Evolutionary conservation across 2,329 filamentous ascomycete genomes (phyloP), one percentile per base, ranked within the genome.

Genomic region (Talaromyces funiculosus): DNA sequence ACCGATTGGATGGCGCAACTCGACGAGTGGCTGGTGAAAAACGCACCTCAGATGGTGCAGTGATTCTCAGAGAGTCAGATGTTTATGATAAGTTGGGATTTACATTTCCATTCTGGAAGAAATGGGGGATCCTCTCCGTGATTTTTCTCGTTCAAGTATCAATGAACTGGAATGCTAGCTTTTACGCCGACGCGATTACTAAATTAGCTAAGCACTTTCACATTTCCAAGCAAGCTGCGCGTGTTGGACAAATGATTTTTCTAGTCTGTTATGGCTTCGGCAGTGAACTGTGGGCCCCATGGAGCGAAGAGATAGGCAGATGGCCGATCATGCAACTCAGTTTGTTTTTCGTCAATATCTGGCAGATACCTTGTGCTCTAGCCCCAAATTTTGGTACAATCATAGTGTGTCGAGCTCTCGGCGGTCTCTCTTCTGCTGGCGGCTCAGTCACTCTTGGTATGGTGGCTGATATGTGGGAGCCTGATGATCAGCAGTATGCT

Each of bases 221-320:
- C 45, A 85, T 93, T 63, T 86, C 84, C 59, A 78, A 79, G 14
- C 87, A 90, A 71, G 84, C 83, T 8, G 88, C 87, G 2, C 82
- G 89, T 59, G 80, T 85, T 47, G 90, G 90, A 64, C 88, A 90
- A 64, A 87, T 89, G 75, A 83, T 90, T 64, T 94, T 92, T 73
- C 77, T 94, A 22, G 79, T 94, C 59, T 77, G 86, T 3, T 94
- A 94, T 71, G 90, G 88, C 35, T 91, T 94, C 69, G 90, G 90
- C 18, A 93, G 90, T 70, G 90, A 94, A 74, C 81, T 93, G 0
- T 94, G 90, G 90, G 90, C 90, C 0, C 90, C 90, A 0, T 94
- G 90, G 88, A 89, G 85, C 24, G 90, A 94, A 71, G 90, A 94
- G 68, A 81, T 92, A 56, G 90, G 90, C 4, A 83, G 90, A 45